phyloP scores from a whole-genome alignment of 2,329 filamentous ascomycete species.

The Cyanodermella asteris region DNA sequence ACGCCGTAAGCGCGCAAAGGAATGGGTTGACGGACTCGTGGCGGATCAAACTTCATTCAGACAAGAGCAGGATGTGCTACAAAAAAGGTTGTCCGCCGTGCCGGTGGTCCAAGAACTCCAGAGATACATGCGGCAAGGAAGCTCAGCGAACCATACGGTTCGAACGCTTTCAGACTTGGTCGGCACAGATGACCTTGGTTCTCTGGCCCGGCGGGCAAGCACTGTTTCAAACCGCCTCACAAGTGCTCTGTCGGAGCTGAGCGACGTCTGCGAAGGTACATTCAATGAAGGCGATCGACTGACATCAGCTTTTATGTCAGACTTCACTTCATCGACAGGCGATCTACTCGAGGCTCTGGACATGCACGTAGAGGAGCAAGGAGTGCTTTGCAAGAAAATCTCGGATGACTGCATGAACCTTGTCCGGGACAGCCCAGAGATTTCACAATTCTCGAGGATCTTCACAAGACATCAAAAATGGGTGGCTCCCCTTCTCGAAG shows the following conservation, averaged over 20 bases:
- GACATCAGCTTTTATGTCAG: slow-evolving; percentile 19
- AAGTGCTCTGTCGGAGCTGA: slow-evolving; percentile 36
- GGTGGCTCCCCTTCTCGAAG: slow-evolving; percentile 35
- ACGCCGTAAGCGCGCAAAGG: slow-evolving; percentile 22
- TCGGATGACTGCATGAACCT: slow-evolving; percentile 64
- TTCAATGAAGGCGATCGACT: slow-evolving; percentile 28
- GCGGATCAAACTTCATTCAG: slow-evolving; percentile 22
- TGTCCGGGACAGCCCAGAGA: slow-evolving; percentile 45
- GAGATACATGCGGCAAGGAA: slow-evolving; percentile 4
- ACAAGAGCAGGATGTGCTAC: slow-evolving; percentile 20
- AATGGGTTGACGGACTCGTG: slow-evolving; percentile 22
- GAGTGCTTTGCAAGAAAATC: slow-evolving; percentile 69
- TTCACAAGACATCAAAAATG: no score
- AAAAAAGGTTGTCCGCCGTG: slow-evolving; percentile 3
- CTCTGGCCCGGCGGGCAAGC: slow-evolving; percentile 44
- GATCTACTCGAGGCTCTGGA: slow-evolving; percentile 32
- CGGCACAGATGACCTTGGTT: slow-evolving; percentile 48
- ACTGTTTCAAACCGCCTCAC: slow-evolving; percentile 37
- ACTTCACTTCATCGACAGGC: slow-evolving; percentile 34
- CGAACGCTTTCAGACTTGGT: no score
- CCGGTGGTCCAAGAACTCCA: slow-evolving; percentile 4
- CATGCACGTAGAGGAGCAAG: slow-evolving; percentile 62
- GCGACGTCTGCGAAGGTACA: slow-evolving; percentile 37
- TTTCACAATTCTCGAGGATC: slow-evolving; percentile 41
- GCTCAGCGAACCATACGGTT: no score